Conservation (phyloP, 139 green algal genomes). For the Zygnema circumcarinatum region DNA sequence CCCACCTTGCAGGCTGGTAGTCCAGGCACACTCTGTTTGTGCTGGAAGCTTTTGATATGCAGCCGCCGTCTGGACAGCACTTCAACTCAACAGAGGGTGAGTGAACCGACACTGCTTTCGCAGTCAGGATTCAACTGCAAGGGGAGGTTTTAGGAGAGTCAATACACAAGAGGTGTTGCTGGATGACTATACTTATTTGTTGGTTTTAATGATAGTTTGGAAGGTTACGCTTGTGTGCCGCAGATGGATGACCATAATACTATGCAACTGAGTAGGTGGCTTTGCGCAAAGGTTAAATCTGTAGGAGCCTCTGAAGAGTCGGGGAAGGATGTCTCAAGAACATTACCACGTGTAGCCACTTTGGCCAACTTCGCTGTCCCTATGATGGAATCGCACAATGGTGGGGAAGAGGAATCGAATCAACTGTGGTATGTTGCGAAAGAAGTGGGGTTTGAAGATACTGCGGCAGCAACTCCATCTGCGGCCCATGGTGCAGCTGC, state of each 20-base stretch:
- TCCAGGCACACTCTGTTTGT: neutral
- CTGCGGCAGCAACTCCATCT: neutral
- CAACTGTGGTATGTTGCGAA: slow-evolving; percentile 2
- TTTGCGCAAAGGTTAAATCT: neutral
- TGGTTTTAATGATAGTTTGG: neutral
- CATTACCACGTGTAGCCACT: neutral
- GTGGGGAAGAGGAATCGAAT: neutral
- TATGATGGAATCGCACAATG: neutral
- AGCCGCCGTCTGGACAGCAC: neutral
- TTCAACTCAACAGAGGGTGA: neutral
- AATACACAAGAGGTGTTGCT: neutral
- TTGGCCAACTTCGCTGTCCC: neutral
- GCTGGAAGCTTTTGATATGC: slow-evolving; percentile 5
- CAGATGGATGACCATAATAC: slow-evolving; percentile 2
- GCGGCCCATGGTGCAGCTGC: neutral
- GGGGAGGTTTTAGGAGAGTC: neutral
- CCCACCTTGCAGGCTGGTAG: neutral
- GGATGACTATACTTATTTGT: neutral
- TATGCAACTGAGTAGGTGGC: neutral
- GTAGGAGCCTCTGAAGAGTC: neutral
- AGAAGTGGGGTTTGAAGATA: neutral
- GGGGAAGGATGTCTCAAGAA: neutral
- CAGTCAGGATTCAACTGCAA: neutral
- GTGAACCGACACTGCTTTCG: neutral
- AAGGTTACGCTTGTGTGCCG: neutral